Conservation (phyloP, 169 alveolate species). For the Plasmodium vivax region DNA sequence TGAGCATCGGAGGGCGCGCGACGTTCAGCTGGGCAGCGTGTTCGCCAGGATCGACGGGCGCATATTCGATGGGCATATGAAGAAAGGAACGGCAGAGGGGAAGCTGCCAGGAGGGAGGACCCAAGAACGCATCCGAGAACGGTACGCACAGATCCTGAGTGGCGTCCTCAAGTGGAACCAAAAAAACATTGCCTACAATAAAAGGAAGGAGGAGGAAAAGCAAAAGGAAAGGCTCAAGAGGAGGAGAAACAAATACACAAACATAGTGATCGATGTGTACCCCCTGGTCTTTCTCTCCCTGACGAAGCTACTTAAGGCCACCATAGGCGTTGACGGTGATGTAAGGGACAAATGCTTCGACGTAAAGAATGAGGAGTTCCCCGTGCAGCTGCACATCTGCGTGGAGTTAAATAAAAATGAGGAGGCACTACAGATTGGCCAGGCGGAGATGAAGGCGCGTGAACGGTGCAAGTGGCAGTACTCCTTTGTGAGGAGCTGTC, state of each 20-base stretch:
- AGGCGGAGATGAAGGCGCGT: background rate
- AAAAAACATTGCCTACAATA: conserved; percentile 48
- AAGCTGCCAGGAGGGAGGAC: background rate
- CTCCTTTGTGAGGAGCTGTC: conserved; percentile 16
- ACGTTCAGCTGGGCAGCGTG: background rate
- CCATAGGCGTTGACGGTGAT: conserved; percentile 25
- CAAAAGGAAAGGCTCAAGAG: background rate
- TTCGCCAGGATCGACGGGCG: background rate
- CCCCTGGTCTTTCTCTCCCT: conserved; percentile 56
- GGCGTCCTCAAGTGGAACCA: conserved; percentile 34
- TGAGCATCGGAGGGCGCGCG: background rate
- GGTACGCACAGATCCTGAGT: background rate
- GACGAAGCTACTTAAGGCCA: conserved; percentile 19
- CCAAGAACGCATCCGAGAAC: conserved; percentile 7
- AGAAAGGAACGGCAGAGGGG: background rate
- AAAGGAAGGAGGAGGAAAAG: conserved; percentile 26
- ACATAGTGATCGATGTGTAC: conserved; percentile 54
- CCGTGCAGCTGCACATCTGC: conserved; percentile 20
- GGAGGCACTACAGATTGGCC: conserved; percentile 23
- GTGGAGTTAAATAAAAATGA: conserved; percentile 25
- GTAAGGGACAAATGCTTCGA: conserved; percentile 47
- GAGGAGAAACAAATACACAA: conserved; percentile 71
- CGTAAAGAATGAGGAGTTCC: conserved; percentile 53
- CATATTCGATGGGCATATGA: background rate
- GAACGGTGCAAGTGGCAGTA: conserved; percentile 1